Percentiles rank a stretch among this genome's conserved stretches.
Conservation (phyloP, 2,329 filamentous ascomycete species). For the Talaromyces sp. region DNA sequence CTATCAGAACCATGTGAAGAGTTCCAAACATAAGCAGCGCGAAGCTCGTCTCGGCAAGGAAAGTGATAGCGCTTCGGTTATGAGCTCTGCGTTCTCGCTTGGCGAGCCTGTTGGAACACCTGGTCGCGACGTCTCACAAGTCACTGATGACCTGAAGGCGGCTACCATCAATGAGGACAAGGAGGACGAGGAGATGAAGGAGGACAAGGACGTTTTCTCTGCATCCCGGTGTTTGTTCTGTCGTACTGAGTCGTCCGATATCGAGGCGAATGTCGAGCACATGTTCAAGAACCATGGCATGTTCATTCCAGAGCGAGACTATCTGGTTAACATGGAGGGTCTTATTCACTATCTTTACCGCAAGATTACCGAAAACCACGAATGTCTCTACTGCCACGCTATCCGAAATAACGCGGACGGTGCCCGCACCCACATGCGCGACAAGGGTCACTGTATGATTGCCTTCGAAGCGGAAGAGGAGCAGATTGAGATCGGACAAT, state of each 20-base stretch:
- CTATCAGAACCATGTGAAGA: constrained; percentile 87
- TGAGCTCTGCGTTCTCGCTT: constrained; percentile 89
- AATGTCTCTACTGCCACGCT: constrained; percentile 89
- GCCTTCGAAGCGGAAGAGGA: constrained; percentile 86
- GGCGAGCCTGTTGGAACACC: constrained; percentile 69
- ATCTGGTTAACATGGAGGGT: constrained; percentile 79
- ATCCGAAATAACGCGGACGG: constrained; percentile 75
- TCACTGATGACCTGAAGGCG: constrained; percentile 76
- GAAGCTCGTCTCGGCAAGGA: constrained; percentile 55
- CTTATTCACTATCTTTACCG: constrained; percentile 76
- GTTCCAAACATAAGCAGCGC: constrained; percentile 82
- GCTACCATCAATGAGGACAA: constrained; percentile 59
- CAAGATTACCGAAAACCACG: constrained; percentile 76
- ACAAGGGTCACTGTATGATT: constrained; percentile 96
- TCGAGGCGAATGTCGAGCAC: constrained; percentile 77
- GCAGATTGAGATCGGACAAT: constrained; percentile 91
- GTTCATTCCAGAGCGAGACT: constrained; percentile 90
- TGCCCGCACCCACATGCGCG: constrained; percentile 94
- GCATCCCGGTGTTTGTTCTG: constrained; percentile 80
- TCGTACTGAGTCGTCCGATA: constrained; percentile 76
- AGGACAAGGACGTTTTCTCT: constrained; percentile 48
- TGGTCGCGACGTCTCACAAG: constrained; percentile 71
- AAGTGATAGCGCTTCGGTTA: constrained; percentile 71
- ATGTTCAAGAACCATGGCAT: constrained; percentile 94
- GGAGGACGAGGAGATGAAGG: constrained; percentile 45